Percentiles rank a stretch among this genome's conserved stretches.
phyloP scores from a whole-genome alignment of 352 stramenopile genomes.

The Pythium aristosporum region DNA sequence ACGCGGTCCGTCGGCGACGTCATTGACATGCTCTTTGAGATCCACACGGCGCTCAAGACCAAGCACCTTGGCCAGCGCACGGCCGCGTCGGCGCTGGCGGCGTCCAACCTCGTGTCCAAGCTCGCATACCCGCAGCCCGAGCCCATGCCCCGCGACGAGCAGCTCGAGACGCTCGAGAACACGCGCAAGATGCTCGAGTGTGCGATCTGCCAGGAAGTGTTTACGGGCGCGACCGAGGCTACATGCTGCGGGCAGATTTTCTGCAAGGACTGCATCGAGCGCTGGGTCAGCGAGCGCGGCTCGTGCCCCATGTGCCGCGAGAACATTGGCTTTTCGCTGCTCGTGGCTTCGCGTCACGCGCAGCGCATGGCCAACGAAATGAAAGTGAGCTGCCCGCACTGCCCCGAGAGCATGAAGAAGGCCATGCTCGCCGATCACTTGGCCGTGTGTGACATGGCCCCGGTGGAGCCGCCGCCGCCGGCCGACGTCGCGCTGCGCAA shows the following conservation, averaged over 20 bases:
- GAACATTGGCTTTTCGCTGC: slow-evolving; percentile 62
- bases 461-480: slow-evolving; percentile 69
- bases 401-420: slow-evolving; percentile 73
- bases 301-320: slow-evolving; percentile 85
- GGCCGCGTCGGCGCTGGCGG: slow-evolving; percentile 66
- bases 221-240: slow-evolving; percentile 67
- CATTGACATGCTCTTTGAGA: slow-evolving; percentile 86
- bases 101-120: slow-evolving; percentile 75
- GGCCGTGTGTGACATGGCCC: slow-evolving; percentile 58
- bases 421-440: slow-evolving; percentile 62
- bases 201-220: slow-evolving; percentile 84
- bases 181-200: slow-evolving; percentile 86
- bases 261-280: slow-evolving; percentile 82
- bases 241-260: slow-evolving; percentile 86
- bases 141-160: slow-evolving; percentile 69
- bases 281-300: slow-evolving; percentile 77
- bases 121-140: slow-evolving; percentile 51
- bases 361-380: slow-evolving; percentile 88
- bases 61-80: slow-evolving; percentile 74
- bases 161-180: slow-evolving; percentile 77
- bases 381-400: slow-evolving; percentile 71
- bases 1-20: slow-evolving; percentile 49
- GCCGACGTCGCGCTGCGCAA: slow-evolving; percentile 67
- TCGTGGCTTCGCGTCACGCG: slow-evolving; percentile 62
- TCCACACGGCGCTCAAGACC: slow-evolving; percentile 80